phyloP scores from a whole-genome alignment of 805 yeast genomes.

The Saturnispora sekii region DNA sequence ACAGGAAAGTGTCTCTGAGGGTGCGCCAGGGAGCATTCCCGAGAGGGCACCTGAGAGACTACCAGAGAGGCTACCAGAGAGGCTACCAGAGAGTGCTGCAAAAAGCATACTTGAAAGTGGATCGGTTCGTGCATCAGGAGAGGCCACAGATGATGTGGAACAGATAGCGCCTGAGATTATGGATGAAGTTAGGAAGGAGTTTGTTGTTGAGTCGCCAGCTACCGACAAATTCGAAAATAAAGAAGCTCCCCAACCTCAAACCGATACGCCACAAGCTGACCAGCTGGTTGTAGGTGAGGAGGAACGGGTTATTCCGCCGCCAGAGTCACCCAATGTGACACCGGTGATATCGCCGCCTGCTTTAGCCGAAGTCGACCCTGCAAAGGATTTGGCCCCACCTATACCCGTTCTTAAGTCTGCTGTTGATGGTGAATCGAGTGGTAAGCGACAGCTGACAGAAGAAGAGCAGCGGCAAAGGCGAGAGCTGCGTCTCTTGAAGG shows the following conservation, averaged over 20 bases:
- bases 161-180: neutral
- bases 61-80: neutral
- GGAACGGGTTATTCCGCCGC: too few species aligned
- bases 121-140: neutral
- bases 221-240: neutral
- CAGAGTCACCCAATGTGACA: too few species aligned
- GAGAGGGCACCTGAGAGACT: neutral
- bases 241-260: neutral
- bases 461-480: slow-evolving; percentile 55
- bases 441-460: slow-evolving; percentile 38
- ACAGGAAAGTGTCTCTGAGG: too few species aligned
- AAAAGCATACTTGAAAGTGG: too few species aligned
- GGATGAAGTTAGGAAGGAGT: slow-evolving; percentile 2
- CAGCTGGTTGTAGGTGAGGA: too few species aligned
- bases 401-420: slow-evolving; percentile 5
- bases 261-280: too few species aligned
- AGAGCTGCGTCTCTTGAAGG: slow-evolving; percentile 66
- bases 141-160: neutral
- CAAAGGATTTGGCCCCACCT: slow-evolving; percentile 3
- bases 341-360: too few species aligned
- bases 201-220: slow-evolving; percentile 1
- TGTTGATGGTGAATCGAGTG: neutral
- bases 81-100: too few species aligned
- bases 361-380: neutral
- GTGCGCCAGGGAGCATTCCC: too few species aligned